Evolutionary conservation across 805 yeast species (phyloP).

Genomic region (Peterozyma xylosa): DNA sequence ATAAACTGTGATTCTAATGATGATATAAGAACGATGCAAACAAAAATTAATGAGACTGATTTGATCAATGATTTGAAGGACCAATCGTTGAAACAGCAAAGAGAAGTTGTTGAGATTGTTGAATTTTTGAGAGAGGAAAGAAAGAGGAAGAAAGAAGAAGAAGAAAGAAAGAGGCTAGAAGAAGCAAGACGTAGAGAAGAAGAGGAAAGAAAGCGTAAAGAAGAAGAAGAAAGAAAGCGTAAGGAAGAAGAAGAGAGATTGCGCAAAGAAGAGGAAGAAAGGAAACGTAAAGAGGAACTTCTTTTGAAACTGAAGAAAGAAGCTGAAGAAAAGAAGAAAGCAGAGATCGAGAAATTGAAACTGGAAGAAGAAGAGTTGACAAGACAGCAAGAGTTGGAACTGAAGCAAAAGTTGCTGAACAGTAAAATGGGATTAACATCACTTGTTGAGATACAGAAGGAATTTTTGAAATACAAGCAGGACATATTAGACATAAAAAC

Average conservation of each 20-base stretch:
- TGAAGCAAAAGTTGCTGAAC: slow-evolving; percentile 4
- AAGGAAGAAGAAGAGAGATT: slow-evolving; percentile 18
- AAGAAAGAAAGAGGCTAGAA: slow-evolving; percentile 8
- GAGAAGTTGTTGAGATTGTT: slow-evolving; percentile 12
- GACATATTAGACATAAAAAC: slow-evolving; percentile 52
- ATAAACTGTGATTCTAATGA: background rate
- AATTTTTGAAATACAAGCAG: slow-evolving; percentile 39
- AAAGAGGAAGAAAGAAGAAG: slow-evolving; percentile 10
- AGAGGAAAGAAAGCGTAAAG: slow-evolving; percentile 15
- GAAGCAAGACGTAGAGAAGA: slow-evolving; percentile 12
- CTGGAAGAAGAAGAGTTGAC: slow-evolving; percentile 5
- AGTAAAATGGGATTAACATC: slow-evolving; percentile 25
- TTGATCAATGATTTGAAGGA: slow-evolving; percentile 3
- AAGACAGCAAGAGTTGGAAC: slow-evolving; percentile 11
- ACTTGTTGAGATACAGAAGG: slow-evolving; percentile 28
- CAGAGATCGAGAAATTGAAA: slow-evolving; percentile 11
- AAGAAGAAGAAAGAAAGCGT: slow-evolving; percentile 15
- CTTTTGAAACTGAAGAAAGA: slow-evolving; percentile 15
- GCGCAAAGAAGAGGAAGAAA: slow-evolving; percentile 18
- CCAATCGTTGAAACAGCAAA: slow-evolving; percentile 7
- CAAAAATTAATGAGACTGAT: background rate
- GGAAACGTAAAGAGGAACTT: slow-evolving; percentile 13
- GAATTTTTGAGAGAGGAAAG: slow-evolving; percentile 10
- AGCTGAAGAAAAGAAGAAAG: slow-evolving; percentile 15
- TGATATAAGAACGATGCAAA: background rate